Percentiles rank a stretch among this genome's conserved stretches.
These are phyloP conservation scores for Chaetoscypha palmicola DNA, from an alignment of 2,329 filamentous ascomycete genomes.

Conservation along the genomic window DNA sequence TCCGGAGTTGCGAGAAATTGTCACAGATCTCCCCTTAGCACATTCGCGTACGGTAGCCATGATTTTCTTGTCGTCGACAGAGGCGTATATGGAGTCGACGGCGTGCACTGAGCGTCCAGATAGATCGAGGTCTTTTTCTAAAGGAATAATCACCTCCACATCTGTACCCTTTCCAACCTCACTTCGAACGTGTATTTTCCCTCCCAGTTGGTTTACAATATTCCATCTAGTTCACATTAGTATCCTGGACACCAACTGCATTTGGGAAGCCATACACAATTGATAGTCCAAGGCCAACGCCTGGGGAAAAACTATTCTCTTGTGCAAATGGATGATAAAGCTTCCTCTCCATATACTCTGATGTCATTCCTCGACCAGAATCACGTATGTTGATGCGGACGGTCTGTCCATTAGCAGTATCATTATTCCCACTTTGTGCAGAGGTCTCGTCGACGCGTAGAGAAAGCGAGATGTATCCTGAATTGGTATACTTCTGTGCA, in stretches of 20 bases:
- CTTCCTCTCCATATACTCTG: constrained; percentile 49
- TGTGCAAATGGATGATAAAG: constrained; percentile 55
- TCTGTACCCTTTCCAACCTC: constrained; percentile 46
- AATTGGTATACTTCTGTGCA: constrained; percentile 51
- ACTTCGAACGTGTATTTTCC: constrained; percentile 51
- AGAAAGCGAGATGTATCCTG: constrained; percentile 32
- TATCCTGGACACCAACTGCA: no score
- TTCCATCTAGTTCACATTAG: constrained; percentile 27
- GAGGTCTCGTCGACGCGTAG: constrained; percentile 37
- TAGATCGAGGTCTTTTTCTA: constrained; percentile 11
- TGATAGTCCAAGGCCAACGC: constrained; percentile 48
- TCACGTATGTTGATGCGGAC: constrained; percentile 39
- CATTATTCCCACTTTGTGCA: constrained; percentile 1
- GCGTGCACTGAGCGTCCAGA: background rate
- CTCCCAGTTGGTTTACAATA: constrained; percentile 52
- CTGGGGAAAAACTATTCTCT: constrained; percentile 50
- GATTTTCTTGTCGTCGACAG: constrained; percentile 13
- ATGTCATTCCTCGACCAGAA: constrained; percentile 56
- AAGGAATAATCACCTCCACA: constrained; percentile 41
- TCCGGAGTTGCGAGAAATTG: constrained; percentile 8
- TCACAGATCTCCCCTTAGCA: constrained; percentile 16
- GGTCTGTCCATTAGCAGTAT: background rate
- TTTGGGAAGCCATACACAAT: background rate
- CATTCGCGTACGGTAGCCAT: constrained; percentile 14
- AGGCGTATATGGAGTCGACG: background rate